Conservation (phyloP, 805 yeast species). For the Tetrapisispora taiwanensis region DNA sequence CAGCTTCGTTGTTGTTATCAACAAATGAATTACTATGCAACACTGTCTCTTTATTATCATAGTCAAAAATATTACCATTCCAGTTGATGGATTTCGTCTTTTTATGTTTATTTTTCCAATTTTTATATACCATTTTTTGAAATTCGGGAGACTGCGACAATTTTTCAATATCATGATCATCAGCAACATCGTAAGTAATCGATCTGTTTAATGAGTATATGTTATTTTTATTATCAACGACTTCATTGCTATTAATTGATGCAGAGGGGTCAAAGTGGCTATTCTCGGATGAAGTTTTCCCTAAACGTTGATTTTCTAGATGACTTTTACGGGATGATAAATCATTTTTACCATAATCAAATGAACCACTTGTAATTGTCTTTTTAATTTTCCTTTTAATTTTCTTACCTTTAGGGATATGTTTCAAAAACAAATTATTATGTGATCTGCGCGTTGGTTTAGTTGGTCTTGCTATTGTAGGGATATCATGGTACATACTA, state of each 20-base stretch:
- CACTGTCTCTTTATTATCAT: neutral
- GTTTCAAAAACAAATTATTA: conserved; percentile 8
- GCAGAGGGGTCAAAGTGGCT: neutral
- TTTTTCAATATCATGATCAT: conserved; percentile 13
- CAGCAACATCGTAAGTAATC: conserved; percentile 37
- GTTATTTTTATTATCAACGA: neutral
- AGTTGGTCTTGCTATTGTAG: neutral
- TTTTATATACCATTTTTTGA: conserved; percentile 33
- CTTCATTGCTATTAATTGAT: conserved; percentile 17
- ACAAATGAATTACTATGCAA: neutral
- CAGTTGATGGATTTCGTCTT: neutral
- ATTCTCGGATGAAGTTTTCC: neutral
- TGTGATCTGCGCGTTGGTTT: neutral
- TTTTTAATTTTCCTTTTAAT: conserved; percentile 13
- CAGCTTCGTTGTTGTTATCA: neutral
- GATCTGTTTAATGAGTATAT: conserved; percentile 31
- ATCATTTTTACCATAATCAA: neutral
- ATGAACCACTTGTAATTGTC: conserved; percentile 5
- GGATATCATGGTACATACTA: neutral
- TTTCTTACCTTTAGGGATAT: conserved; percentile 14
- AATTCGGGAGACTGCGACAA: conserved; percentile 38
- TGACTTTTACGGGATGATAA: neutral
- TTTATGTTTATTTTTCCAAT: conserved; percentile 23
- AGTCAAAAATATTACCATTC: conserved; percentile 1
- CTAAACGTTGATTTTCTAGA: neutral